Percentiles rank a stretch among this genome's conserved stretches.
phyloP scores from a whole-genome alignment of 1,284 basidiomycete genomes.

The Tilletia walkeri region DNA sequence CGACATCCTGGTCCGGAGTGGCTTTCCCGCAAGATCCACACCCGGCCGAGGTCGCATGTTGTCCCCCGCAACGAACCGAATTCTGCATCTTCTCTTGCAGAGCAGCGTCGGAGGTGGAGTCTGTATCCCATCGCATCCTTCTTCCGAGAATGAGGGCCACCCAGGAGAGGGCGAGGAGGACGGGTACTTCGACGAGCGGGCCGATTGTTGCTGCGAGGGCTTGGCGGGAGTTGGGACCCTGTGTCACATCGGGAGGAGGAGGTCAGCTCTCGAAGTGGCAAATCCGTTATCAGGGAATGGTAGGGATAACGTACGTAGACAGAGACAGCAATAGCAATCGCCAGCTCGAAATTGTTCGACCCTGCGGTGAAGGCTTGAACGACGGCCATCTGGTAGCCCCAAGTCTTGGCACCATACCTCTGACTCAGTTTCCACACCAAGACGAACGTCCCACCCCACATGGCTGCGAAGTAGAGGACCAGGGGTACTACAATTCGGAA shows the following conservation, averaged over 20 bases:
- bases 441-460: conserved; percentile 70
- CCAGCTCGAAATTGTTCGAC: conserved; percentile 63
- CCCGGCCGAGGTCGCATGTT: too few relatives aligned
- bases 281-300: conserved; percentile 64
- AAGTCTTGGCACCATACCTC: conserved; percentile 38
- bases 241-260: not conserved
- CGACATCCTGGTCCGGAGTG: too few relatives aligned
- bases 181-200: conserved; percentile 61
- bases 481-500: conserved; percentile 68
- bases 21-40: too few relatives aligned
- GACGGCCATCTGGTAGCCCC: conserved; percentile 55
- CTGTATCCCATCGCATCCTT: conserved; percentile 53
- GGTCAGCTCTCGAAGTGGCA: not conserved
- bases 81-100: too few relatives aligned
- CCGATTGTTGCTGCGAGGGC: conserved; percentile 42
- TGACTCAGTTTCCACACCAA: conserved; percentile 57
- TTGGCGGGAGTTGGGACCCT: conserved; percentile 34
- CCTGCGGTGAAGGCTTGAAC: conserved; percentile 61
- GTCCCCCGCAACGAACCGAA: too few relatives aligned
- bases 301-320: conserved; percentile 59
- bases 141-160: conserved; percentile 64
- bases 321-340: conserved; percentile 78
- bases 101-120: not conserved
- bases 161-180: conserved; percentile 71
- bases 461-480: conserved; percentile 69